phyloP scores from a whole-genome alignment of 116 monocot species.

The Papilionanthe hybrid region DNA sequence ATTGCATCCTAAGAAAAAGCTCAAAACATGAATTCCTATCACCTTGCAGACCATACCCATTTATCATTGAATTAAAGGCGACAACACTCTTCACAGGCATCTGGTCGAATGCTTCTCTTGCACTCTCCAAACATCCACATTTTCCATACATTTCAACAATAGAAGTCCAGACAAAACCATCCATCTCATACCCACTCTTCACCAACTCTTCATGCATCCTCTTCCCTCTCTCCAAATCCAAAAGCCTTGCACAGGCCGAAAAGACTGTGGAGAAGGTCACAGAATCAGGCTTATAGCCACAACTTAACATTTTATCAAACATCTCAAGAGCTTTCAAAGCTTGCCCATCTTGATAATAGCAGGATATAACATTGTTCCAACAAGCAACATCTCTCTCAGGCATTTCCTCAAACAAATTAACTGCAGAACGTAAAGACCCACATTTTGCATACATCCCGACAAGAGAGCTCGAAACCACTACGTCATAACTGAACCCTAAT shows the following conservation, averaged over 20 bases:
- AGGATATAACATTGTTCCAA: conserved; percentile 71
- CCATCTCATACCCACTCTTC: conserved; percentile 28
- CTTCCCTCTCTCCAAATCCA: conserved; percentile 37
- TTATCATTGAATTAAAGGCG: conserved; percentile 59
- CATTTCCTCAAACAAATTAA: conserved; percentile 60
- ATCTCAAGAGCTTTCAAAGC: conserved; percentile 33
- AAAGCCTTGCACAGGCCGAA: conserved; percentile 54
- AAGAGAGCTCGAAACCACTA: conserved; percentile 48
- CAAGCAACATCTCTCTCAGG: conserved; percentile 45
- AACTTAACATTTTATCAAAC: conserved; percentile 37
- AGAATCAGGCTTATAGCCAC: conserved; percentile 46
- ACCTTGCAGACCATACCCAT: conserved; percentile 49
- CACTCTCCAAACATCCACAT: conserved; percentile 40
- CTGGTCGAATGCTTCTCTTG: conserved; percentile 53
- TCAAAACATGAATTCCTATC: conserved; percentile 36
- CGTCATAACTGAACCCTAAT: conserved; percentile 36
- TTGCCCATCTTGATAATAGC: conserved; percentile 59
- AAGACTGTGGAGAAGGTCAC: conserved; percentile 45
- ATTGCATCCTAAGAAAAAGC: conserved; percentile 47
- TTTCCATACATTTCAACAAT: conserved; percentile 75
- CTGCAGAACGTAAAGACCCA: conserved; percentile 21
- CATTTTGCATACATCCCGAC: conserved; percentile 64
- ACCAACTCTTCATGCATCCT: conserved; percentile 44
- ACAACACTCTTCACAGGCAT: conserved; percentile 36
- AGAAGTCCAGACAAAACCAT: conserved; percentile 46